phyloP scores from a whole-genome alignment of 371 early-diverging fungal genomes.

The Syncephalis fuscata region DNA sequence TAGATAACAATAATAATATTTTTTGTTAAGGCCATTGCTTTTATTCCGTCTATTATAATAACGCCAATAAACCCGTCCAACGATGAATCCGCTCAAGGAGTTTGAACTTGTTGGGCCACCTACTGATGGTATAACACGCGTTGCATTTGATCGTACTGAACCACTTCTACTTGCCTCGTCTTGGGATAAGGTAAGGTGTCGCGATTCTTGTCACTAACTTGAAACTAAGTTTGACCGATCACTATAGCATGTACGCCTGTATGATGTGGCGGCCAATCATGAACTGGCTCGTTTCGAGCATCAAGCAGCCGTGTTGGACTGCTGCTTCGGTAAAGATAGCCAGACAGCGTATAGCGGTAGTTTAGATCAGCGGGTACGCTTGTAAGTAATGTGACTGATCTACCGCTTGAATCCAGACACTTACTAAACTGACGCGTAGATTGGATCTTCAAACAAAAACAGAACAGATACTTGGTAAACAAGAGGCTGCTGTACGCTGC shows the following conservation, averaged over 20 bases:
- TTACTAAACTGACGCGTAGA: conserved; percentile 11
- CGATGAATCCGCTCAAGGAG: not conserved
- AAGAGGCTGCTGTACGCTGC: conserved; percentile 38
- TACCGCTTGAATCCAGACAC: not conserved
- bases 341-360: conserved; percentile 43
- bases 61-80: too few relatives aligned
- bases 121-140: conserved; percentile 65
- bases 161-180: conserved; percentile 53
- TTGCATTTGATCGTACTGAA: conserved; percentile 50
- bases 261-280: conserved; percentile 48
- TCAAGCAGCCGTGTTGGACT: conserved; percentile 54
- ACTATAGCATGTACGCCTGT: conserved; percentile 53
- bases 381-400: conserved; percentile 16
- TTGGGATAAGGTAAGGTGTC: conserved; percentile 65
- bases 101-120: conserved; percentile 62
- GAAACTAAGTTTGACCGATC: not conserved
- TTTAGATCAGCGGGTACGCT: conserved; percentile 37
- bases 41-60: too few relatives aligned
- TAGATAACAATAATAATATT: too few relatives aligned
- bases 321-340: conserved; percentile 38
- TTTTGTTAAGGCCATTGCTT: too few relatives aligned
- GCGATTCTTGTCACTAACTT: not conserved
- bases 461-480: conserved; percentile 25
- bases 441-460: conserved; percentile 27
- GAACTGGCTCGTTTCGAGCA: conserved; percentile 32